Base-by-base conservation (phyloP, 2,329 filamentous ascomycete genomes). In the Epichloe typhina region DNA sequence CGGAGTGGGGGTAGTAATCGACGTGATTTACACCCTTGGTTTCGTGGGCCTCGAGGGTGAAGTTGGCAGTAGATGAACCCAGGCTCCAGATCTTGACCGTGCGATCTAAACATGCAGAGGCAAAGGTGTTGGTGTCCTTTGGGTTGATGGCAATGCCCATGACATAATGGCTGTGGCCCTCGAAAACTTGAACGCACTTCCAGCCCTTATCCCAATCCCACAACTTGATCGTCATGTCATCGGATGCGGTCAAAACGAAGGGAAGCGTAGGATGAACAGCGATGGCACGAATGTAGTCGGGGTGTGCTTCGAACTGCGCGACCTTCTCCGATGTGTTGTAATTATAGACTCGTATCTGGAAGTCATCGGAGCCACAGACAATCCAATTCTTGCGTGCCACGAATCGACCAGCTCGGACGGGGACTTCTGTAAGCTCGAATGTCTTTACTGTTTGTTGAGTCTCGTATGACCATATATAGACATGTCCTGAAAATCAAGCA, bases 321-420 rank as follows among this genome's bases (percentile, higher is more conserved):
- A 97, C 93, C 79, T 96, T 97, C 72, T 98, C 93, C 54, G 88
- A 95, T 50, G 93, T 98, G 73, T 98, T 97, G 79, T 97, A 98
- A 74, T 98, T 97, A 79, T 95, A 95, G 56, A 95, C 87, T 60
- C 91, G 86, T 50, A 82, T 68, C 65, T 82, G 78, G 72, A 94
- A 95, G 73, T 95, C 88, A 72, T 95, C 88, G 59, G 85, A 98
- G 64, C 93, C 93, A 71, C 88, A 93, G 50, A 95, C 88, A 61
- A 95, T 94, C 93, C 93, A 98, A 71, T 97, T 98, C 82, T 98
- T 98, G 62, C 93, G 82, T 59, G 93, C 88, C 64, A 98, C 82
- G 69, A 98, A 98, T 61, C 93, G 87, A 64, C 93, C 93, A 55
- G 93, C 93, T 69, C 93, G 86, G 53, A 98, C 91, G 57, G 93